These are phyloP conservation scores for Suhomyces emberorum DNA, from an alignment of 805 yeast species.

Conservation along the genomic window DNA sequence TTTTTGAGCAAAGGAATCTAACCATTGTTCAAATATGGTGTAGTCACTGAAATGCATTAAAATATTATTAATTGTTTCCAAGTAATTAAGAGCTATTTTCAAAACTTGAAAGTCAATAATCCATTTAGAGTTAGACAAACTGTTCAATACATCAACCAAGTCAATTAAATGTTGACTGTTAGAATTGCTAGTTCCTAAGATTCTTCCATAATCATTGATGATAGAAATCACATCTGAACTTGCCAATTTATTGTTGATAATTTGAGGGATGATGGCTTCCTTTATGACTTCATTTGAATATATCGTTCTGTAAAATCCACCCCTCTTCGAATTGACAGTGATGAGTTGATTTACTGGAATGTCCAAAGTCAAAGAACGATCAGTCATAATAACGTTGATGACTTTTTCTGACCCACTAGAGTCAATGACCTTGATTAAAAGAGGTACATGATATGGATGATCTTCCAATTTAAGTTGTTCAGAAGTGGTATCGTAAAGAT, in stretches of 20 bases:
- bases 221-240: slow-evolving; percentile 33
- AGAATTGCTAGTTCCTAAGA: slow-evolving; percentile 27
- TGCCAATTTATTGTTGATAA: slow-evolving; percentile 15
- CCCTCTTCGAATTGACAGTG: slow-evolving; percentile 38
- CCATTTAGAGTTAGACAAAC: slow-evolving; percentile 20
- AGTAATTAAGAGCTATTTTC: slow-evolving; percentile 30
- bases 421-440: slow-evolving; percentile 36
- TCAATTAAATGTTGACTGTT: slow-evolving; percentile 24
- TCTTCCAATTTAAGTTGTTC: slow-evolving; percentile 45
- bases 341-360: slow-evolving; percentile 31
- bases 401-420: slow-evolving; percentile 28
- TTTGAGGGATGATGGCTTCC: slow-evolving; percentile 8
- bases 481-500: slow-evolving; percentile 21
- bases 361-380: slow-evolving; percentile 34
- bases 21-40: slow-evolving; percentile 21
- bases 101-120: slow-evolving; percentile 30
- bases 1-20: slow-evolving; percentile 12
- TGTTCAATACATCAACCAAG: slow-evolving; percentile 28
- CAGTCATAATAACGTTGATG: slow-evolving; percentile 42
- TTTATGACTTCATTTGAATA: slow-evolving; percentile 8
- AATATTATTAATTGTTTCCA: slow-evolving; percentile 32
- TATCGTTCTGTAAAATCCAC: slow-evolving; percentile 10
- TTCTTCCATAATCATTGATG: slow-evolving; percentile 38
- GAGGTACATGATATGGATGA: slow-evolving; percentile 60
- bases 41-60: slow-evolving; percentile 29